These are phyloP conservation scores for Penicillium decumbens DNA, from an alignment of 2,329 filamentous ascomycete species.

Conservation along the genomic window DNA sequence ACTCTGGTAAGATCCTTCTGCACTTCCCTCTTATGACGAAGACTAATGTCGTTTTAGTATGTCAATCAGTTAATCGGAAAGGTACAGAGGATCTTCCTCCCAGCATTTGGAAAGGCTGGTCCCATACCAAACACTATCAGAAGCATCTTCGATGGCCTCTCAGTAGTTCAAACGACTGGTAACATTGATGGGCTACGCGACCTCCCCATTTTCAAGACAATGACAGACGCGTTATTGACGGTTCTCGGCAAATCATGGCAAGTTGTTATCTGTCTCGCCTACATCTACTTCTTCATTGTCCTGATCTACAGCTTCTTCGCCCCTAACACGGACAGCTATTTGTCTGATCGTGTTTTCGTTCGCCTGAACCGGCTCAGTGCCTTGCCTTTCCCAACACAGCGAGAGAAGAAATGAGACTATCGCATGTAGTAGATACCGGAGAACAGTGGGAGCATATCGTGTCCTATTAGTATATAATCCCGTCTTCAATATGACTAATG, in stretches of 20 bases:
- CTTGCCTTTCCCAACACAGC: neutral
- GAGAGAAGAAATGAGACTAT: neutral
- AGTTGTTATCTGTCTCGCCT: neutral
- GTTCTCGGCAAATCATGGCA: neutral
- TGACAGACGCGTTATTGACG: neutral
- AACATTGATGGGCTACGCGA: neutral
- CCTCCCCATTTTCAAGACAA: neutral
- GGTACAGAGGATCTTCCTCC: neutral
- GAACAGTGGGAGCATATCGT: neutral
- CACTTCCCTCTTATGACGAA: neutral
- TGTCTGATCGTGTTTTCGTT: neutral
- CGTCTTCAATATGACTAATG: neutral
- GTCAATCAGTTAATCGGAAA: neutral
- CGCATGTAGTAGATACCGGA: neutral
- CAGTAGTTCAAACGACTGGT: neutral
- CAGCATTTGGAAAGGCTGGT: neutral
- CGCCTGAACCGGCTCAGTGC: neutral
- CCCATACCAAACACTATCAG: neutral
- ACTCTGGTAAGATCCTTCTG: neutral
- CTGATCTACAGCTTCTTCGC: neutral
- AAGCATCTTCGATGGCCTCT: neutral
- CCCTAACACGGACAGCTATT: neutral
- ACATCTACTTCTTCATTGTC: neutral
- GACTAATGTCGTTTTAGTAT: neutral
- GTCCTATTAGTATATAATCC: neutral